Percentiles rank a stretch among this genome's conserved stretches.
Evolutionary conservation across 2,329 filamentous ascomycete genomes (phyloP).

Genomic region (Ceratocystis cacaofunesta): DNA sequence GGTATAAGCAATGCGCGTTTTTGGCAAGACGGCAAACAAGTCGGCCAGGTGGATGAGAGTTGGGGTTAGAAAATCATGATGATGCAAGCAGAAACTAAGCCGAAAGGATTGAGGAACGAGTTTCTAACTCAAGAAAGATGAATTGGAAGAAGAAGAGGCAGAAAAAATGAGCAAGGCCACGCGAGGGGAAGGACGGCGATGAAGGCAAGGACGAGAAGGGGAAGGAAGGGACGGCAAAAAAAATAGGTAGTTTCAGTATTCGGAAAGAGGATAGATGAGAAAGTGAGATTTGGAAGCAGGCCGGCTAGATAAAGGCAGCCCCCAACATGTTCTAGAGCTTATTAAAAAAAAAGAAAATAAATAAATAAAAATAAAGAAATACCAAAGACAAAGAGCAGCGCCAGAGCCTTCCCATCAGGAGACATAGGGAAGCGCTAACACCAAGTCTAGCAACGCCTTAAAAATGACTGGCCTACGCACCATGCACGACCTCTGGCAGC

Average conservation of each 20-base stretch:
- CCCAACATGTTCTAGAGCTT: too few relatives aligned
- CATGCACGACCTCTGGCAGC: not conserved
- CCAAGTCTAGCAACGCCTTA: not conserved
- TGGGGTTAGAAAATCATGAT: not conserved
- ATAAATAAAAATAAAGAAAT: not conserved
- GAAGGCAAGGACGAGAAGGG: not conserved
- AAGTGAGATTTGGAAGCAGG: too few relatives aligned
- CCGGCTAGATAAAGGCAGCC: too few relatives aligned
- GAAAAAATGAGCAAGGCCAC: not conserved
- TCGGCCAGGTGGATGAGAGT: not conserved
- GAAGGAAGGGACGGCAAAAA: not conserved
- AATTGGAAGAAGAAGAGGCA: not conserved
- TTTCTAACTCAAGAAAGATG: not conserved
- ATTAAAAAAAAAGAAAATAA: conserved; percentile 7
- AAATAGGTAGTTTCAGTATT: too few relatives aligned
- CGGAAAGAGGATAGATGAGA: too few relatives aligned
- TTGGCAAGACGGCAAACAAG: not conserved
- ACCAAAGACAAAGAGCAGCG: too few relatives aligned
- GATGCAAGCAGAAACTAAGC: not conserved
- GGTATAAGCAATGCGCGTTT: not conserved
- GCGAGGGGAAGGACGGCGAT: not conserved
- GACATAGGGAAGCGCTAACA: not conserved
- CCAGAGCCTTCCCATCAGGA: too few relatives aligned
- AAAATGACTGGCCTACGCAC: not conserved
- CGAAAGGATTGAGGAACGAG: not conserved